Evolutionary conservation across 78 protist genomes (phyloP).

Genomic region (Paulinella micropora): DNA sequence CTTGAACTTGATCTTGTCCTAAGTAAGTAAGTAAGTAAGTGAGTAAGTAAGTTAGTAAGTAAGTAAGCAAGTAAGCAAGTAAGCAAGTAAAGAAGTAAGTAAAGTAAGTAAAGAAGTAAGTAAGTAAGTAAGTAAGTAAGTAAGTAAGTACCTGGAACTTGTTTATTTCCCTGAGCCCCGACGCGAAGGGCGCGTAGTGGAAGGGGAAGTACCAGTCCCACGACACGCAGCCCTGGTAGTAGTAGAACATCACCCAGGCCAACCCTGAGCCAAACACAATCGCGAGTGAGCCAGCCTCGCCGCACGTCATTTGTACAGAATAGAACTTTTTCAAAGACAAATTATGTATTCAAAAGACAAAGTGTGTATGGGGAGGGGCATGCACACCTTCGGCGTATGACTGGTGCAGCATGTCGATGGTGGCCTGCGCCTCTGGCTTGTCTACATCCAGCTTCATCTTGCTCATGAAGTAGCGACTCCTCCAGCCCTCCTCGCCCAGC

Average conservation of each 20-base stretch:
- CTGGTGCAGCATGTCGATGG: not conserved
- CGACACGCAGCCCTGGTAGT: constrained; percentile 75
- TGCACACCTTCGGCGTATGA: too few relatives aligned
- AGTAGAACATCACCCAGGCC: constrained; percentile 89
- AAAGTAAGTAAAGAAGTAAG: not conserved
- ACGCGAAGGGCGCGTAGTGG: constrained; percentile 86
- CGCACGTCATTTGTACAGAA: too few relatives aligned
- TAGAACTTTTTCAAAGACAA: too few relatives aligned
- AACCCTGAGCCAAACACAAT: too few relatives aligned
- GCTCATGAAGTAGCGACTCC: not conserved
- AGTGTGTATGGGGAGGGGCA: too few relatives aligned
- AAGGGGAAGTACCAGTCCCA: constrained; percentile 93
- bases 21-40: not conserved
- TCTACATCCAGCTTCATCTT: not conserved
- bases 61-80: not conserved
- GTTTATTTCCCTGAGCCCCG: constrained; percentile 22
- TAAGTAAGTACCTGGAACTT: not conserved
- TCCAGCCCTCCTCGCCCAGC: too few relatives aligned
- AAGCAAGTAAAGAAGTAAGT: not conserved
- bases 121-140: not conserved
- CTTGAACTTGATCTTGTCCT: not conserved
- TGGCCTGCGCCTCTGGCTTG: not conserved
- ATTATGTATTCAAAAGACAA: too few relatives aligned
- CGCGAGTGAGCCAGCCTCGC: too few relatives aligned
- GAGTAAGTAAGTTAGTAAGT: not conserved